Base-by-base conservation (phyloP, 306 rosid species). In the Pterocarpus santalinus region DNA sequence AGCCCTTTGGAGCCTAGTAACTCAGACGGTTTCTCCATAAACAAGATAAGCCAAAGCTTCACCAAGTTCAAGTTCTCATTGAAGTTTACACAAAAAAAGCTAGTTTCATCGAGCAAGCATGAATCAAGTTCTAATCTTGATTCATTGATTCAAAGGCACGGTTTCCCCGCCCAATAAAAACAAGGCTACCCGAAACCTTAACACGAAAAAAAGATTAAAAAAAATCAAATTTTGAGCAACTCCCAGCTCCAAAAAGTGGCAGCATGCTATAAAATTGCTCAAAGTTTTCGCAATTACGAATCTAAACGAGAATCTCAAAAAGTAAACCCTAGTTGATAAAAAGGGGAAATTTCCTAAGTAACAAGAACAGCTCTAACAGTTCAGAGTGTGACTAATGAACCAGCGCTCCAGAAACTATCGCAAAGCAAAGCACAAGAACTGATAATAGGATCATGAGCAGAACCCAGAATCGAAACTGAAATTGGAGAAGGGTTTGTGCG, bases 1-100 rank as follows among this genome's bases (percentile, higher is more conserved):
- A 89, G 83, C 64, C 94, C 89, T 86, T 85, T 88, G 34, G 90
- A 57, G 34, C 97, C 99, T 14, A 95, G 87, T 33, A 82, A 66
- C 6, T 77, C 85, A 15, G 77, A 63, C 8, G 81, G 78, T 81
- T 65, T 82, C 89, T 88, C 96, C 89, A 90, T 90, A 13, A 61
- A 75, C 78, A 58, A 76, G 66, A 78, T 13, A 47, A 46, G 4
- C 41, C 65, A 14, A 75, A 83, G 55, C 16, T 57, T 75, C 76
- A 49, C 47, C 8, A 77, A 28, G 56, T 57, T 80, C 58, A 63
- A 67, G 46, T 75, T 43, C 47, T 38, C 6, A 38, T 43, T 7
- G 10, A 41, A 41, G 46, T 5, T 4, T 43, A 8, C 2, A 8
- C 47, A 43, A 5, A 43, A 43, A 9, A 43, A 43, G 7, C 47